Percentiles rank a stretch among this genome's conserved stretches.
phyloP scores from a whole-genome alignment of 257 asterid species.

The Marsdenia floribunda region DNA sequence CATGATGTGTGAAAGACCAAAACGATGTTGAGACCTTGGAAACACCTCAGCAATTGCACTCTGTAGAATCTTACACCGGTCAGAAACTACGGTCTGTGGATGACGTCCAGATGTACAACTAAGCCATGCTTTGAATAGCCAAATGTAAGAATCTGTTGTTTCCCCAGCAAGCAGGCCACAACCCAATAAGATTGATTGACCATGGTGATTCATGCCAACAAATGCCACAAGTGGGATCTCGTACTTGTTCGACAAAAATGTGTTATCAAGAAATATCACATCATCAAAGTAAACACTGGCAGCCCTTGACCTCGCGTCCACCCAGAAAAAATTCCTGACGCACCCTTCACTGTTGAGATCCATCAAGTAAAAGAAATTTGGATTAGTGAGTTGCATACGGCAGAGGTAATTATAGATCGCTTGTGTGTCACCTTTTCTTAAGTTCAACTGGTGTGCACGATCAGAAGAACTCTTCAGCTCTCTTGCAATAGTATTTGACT shows the following conservation, averaged over 20 bases:
- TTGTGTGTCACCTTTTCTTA: conserved; percentile 58
- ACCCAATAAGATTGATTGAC: conserved; percentile 68
- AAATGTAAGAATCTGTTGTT: conserved; percentile 45
- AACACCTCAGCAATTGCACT: conserved; percentile 52
- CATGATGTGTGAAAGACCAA: conserved; percentile 59
- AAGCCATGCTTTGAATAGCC: conserved; percentile 68
- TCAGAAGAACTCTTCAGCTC: conserved; percentile 30
- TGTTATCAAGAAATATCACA: conserved; percentile 57
- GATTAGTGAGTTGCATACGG: conserved; percentile 69
- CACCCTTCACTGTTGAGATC: conserved; percentile 62
- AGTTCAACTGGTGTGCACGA: conserved; percentile 36
- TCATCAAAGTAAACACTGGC: conserved; percentile 54
- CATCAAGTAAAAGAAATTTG: conserved; percentile 55
- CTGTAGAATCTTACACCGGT: conserved; percentile 63
- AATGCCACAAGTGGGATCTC: conserved; percentile 70
- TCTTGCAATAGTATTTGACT: conserved; percentile 33
- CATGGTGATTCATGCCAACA: conserved; percentile 80
- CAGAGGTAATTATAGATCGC: conserved; percentile 63
- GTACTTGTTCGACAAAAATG: conserved; percentile 60
- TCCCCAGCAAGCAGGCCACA: conserved; percentile 77
- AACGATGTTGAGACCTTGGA: conserved; percentile 61
- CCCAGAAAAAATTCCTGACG: conserved; percentile 64
- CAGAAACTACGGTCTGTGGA: conserved; percentile 71
- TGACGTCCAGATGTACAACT: conserved; percentile 36
- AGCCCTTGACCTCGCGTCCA: conserved; percentile 59